Evolutionary conservation across 2,329 filamentous ascomycete genomes (phyloP).

Genomic region (Berkeleyomyces rouxiae): DNA sequence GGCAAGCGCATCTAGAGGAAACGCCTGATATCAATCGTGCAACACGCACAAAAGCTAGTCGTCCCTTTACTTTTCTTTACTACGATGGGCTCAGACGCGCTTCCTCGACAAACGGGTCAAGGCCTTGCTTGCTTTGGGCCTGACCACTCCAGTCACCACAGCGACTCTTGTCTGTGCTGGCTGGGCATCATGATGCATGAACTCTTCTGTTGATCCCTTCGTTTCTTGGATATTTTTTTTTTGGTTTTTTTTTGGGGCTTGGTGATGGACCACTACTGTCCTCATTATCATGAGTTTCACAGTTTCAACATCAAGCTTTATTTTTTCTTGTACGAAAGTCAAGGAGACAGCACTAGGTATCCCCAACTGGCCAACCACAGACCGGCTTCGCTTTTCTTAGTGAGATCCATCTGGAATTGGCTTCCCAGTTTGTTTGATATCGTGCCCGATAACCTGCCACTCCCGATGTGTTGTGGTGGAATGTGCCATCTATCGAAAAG

Average conservation of each 20-base stretch:
- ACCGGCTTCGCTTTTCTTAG: background rate
- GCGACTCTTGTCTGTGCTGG: background rate
- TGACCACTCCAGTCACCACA: background rate
- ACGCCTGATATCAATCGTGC: background rate
- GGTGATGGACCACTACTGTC: background rate
- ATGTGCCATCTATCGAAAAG: background rate
- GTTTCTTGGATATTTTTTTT: background rate
- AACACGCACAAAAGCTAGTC: background rate
- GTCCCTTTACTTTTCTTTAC: background rate
- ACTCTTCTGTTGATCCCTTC: constrained; percentile 1
- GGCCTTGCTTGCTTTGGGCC: background rate
- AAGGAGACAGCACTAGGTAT: background rate
- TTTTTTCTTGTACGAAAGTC: background rate
- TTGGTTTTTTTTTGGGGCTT: background rate
- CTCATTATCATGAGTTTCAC: background rate
- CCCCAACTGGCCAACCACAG: background rate
- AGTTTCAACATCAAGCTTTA: background rate
- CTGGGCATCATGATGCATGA: constrained; percentile 8
- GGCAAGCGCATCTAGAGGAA: constrained; percentile 5
- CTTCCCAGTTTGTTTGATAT: background rate
- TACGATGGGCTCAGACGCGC: background rate
- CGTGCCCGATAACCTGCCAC: background rate
- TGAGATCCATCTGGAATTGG: background rate
- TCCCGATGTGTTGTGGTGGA: background rate
- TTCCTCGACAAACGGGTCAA: background rate